Base-by-base conservation (phyloP, 306 rosid species). In the Dalbergia oliveri region DNA sequence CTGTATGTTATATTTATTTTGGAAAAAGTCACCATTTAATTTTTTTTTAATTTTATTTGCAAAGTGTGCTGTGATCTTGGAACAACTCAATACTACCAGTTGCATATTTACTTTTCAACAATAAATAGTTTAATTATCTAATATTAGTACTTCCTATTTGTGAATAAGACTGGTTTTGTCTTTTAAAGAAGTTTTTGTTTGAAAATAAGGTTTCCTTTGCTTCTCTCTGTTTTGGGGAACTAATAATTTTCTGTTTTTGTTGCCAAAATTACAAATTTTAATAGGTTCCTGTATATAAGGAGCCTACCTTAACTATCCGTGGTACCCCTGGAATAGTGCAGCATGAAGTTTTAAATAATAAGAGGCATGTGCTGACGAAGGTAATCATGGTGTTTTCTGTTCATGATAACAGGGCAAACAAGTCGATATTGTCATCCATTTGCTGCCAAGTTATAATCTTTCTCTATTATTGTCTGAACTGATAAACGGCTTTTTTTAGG, bases 291-390 rank as follows among this genome's bases (percentile, higher is more conserved):
- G 88, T 89, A 69, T 89, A 89, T 88, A 96, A 90, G 89, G 97
- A 93, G 77, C 99, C 99, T 41, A 58, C 76, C 58, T 81, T 87
- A 79, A 87, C 90, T 16, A 89, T 96, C 84, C 78, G 86, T 80
- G 99, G 99, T 81, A 91, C 94, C 81, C 97, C 98, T 45, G 97
- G 88, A 77, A 87, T 93, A 69, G 97, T 91, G 81, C 96, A 91
- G 69, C 98, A 96, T 90, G 99, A 93, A 81, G 86, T 96, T 84
- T 80, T 96, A 81, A 96, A 93, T 87, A 96, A 93, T 79, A 93
- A 90, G 88, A 89, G 98, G 84, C 98, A 93, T 84, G 97, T 96
- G 79, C 79, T 96, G 90, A 93, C 99, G 4, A 93, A 91, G 99
- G 99, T 96, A 90, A 83, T 65, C 68, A 9, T 77, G 66, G 49